Evolutionary conservation across 1,284 basidiomycete species (phyloP).

Genomic region (Mycosarcoma mackinlayi): DNA sequence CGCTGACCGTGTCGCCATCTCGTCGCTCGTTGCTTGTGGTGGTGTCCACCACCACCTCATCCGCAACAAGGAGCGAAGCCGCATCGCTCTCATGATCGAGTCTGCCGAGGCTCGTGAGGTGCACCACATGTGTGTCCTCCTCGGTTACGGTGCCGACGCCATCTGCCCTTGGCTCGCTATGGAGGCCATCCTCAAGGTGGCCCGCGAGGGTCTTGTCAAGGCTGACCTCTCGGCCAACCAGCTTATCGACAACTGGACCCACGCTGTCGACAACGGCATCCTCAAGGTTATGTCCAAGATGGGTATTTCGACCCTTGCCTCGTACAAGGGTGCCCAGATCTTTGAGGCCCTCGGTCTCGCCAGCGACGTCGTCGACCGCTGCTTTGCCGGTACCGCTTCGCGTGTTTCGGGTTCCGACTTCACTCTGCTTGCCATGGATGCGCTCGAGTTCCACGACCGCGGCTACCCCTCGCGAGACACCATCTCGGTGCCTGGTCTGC

Average conservation of each 20-base stretch:
- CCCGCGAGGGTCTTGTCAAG: slow-evolving; percentile 65
- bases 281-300: slow-evolving; percentile 67
- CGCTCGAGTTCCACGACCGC: slow-evolving; percentile 65
- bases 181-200: slow-evolving; percentile 66
- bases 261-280: slow-evolving; percentile 63
- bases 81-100: slow-evolving; percentile 64
- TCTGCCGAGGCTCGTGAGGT: slow-evolving; percentile 66
- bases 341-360: slow-evolving; percentile 66
- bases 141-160: slow-evolving; percentile 67
- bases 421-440: slow-evolving; percentile 61
- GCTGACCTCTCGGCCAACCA: slow-evolving; percentile 51
- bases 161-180: slow-evolving; percentile 66
- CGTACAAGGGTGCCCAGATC: slow-evolving; percentile 67
- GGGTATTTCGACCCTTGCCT: slow-evolving; percentile 65
- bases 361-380: slow-evolving; percentile 60
- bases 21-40: slow-evolving; percentile 62
- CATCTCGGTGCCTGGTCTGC: slow-evolving; percentile 55
- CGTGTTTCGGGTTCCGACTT: slow-evolving; percentile 63
- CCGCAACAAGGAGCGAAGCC: slow-evolving; percentile 65
- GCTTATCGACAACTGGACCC: slow-evolving; percentile 60
- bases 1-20: slow-evolving; percentile 61
- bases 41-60: slow-evolving; percentile 67
- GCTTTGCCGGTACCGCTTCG: slow-evolving; percentile 65
- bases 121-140: slow-evolving; percentile 66
- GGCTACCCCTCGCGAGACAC: slow-evolving; percentile 62